A percentile compares a stretch with the other conserved stretches of the same genome.
These are phyloP conservation scores for Citrus cavaleriei DNA, from an alignment of 345 rosid species.

Conservation along the genomic window DNA sequence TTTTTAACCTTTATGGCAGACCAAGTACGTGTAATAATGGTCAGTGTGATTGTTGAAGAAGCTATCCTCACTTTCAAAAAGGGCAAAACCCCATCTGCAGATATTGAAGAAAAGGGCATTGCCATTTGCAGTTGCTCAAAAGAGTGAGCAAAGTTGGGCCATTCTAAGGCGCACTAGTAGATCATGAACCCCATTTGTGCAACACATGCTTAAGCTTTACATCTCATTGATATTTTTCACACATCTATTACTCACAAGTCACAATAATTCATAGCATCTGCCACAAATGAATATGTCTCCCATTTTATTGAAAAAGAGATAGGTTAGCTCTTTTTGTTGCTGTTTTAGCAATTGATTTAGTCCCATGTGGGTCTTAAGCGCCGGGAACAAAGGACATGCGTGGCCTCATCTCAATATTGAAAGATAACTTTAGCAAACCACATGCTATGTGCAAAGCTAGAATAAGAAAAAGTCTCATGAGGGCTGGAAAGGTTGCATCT, in stretches of 20 bases:
- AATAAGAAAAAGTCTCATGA: not conserved
- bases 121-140: not conserved
- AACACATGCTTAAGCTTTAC: slow-evolving; percentile 21
- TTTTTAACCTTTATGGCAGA: slow-evolving; percentile 5
- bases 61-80: not conserved
- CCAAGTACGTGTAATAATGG: slow-evolving; percentile 20
- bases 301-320: not conserved
- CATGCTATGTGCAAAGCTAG: slow-evolving; percentile 31
- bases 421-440: slow-evolving; percentile 22
- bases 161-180: not conserved
- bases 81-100: not conserved
- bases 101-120: not conserved
- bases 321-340: not conserved
- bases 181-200: slow-evolving; percentile 20
- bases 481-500: slow-evolving; percentile 17
- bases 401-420: slow-evolving; percentile 1
- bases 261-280: slow-evolving; percentile 19
- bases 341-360: not conserved
- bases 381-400: not conserved
- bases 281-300: slow-evolving; percentile 1
- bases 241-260: slow-evolving; percentile 16
- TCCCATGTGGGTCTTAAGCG: slow-evolving; percentile 7
- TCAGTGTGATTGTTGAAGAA: slow-evolving; percentile 10
- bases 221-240: not conserved
- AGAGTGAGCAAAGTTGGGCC: slow-evolving; percentile 1